A percentile compares a stretch with the other conserved stretches of the same genome.
phyloP scores from a whole-genome alignment of 352 stramenopile species.

The Globisporangium apiculatum region DNA sequence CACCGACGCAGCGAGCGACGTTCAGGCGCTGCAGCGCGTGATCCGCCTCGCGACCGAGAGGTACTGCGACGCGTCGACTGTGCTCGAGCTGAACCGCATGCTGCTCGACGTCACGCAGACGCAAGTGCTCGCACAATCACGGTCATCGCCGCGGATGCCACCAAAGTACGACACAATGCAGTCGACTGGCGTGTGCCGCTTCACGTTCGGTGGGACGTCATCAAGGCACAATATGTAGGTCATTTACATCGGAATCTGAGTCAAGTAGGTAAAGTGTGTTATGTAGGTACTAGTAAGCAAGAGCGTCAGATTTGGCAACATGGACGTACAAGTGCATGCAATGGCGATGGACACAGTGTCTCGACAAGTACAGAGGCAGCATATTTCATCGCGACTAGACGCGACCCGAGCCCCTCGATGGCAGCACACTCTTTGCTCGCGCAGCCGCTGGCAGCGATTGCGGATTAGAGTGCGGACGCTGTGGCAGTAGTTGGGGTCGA shows the following conservation, averaged over 20 bases:
- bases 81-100: constrained; percentile 55
- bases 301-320: background rate
- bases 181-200: constrained; percentile 40
- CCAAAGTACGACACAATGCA: constrained; percentile 11
- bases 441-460: background rate
- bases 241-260: too few relatives aligned
- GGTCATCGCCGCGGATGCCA: background rate
- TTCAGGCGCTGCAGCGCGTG: constrained; percentile 54
- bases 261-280: too few relatives aligned
- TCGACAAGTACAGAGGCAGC: too few relatives aligned
- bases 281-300: constrained; percentile 1
- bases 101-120: constrained; percentile 28
- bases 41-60: constrained; percentile 56
- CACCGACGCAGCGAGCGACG: constrained; percentile 17
- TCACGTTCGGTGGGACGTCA: constrained; percentile 30
- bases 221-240: constrained; percentile 21
- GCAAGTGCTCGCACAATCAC: constrained; percentile 1
- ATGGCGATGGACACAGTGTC: background rate
- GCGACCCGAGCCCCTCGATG: too few relatives aligned
- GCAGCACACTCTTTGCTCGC: background rate
- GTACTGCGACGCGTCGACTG: constrained; percentile 47
- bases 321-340: background rate
- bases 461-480: constrained; percentile 1
- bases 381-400: too few relatives aligned
- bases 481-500: constrained; percentile 1